Base-by-base conservation (phyloP, 768 basidiomycete genomes). In the Boletus huronensis region DNA sequence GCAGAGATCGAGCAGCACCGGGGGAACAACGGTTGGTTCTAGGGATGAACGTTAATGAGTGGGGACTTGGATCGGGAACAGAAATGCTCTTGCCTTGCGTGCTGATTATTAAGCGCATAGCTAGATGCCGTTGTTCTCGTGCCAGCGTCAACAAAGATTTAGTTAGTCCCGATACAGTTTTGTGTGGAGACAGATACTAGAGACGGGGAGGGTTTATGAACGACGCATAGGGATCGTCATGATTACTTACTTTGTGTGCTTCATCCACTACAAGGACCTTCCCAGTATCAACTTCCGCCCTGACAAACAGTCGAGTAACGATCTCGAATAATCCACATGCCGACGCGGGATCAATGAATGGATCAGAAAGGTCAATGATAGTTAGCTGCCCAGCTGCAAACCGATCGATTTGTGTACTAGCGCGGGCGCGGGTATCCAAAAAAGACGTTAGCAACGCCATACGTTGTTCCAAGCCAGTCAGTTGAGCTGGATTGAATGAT, bases 21-120 rank as follows among this genome's bases (percentile, higher is more conserved):
- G 77, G 3, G 87, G 87, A 1, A 89, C 79, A 5, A 88, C 82
- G 0, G 86, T 89, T 0, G 88, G 88, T 55, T 90, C 85, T 89
- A 60, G 46, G 29, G 10, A 64, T 3, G 51, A 21, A 17, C 6
- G 17, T 50, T 6, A 35, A 35, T 13, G 23, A 17, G 13, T 4
- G 17, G 23, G 3, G n/a, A 32, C 11, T 16, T 9, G 19, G 19
- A 17, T 31, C 16, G 42, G 6, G 29, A 32, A 44, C 13, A 6
- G 1, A 26, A 26, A 53, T 16, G 44, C 31, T 13, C 68, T 59
- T 56, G 79, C 84, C 88, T 77, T 90, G 88, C 0, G 88, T 90
- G 61, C 83, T 85, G 53, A 90, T 84, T 19, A 90, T 75, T 16
- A 90, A 76, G 8, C 88, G 77, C 82, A 87, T 87, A 0, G 80